A percentile compares a stretch with the other conserved stretches of the same genome.
Conservation (phyloP, 768 basidiomycete genomes). For the Lactarius trivialis region DNA sequence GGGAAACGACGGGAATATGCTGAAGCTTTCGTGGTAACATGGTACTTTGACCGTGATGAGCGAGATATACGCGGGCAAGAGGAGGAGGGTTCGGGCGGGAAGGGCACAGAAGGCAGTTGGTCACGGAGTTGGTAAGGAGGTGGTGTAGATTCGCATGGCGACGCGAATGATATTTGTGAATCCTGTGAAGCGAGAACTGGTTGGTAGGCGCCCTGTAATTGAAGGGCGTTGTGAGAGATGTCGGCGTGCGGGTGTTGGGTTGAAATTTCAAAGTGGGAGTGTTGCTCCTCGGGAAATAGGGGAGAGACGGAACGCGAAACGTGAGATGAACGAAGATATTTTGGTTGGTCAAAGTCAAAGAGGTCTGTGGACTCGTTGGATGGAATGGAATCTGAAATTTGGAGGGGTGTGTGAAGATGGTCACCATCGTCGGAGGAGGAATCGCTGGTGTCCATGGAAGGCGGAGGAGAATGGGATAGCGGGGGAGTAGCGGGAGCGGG, state of each 20-base stretch:
- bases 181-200: conserved; percentile 11
- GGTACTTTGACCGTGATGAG: conserved; percentile 10
- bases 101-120: conserved; percentile 11
- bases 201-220: conserved; percentile 11
- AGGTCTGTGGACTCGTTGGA: conserved; percentile 14
- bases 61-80: conserved; percentile 13
- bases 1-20: conserved; percentile 51
- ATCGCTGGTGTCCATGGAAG: conserved; percentile 20
- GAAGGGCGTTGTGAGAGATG: conserved; percentile 20
- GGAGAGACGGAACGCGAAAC: conserved; percentile 19
- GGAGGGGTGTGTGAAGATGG: conserved; percentile 22
- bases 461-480: conserved; percentile 13
- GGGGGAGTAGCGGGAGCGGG: conserved; percentile 9
- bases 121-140: conserved; percentile 4
- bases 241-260: neutral
- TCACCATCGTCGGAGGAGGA: conserved; percentile 23
- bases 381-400: conserved; percentile 12
- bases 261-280: conserved; percentile 2
- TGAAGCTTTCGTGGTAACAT: conserved; percentile 25
- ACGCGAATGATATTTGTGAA: conserved; percentile 5
- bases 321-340: conserved; percentile 22
- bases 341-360: conserved; percentile 12
- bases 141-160: conserved; percentile 2
- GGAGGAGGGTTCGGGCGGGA: conserved; percentile 7
- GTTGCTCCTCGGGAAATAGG: conserved; percentile 11